These are phyloP conservation scores for Eucommia ulmoides DNA, from an alignment of 257 asterid genomes.

Conservation along the genomic window DNA sequence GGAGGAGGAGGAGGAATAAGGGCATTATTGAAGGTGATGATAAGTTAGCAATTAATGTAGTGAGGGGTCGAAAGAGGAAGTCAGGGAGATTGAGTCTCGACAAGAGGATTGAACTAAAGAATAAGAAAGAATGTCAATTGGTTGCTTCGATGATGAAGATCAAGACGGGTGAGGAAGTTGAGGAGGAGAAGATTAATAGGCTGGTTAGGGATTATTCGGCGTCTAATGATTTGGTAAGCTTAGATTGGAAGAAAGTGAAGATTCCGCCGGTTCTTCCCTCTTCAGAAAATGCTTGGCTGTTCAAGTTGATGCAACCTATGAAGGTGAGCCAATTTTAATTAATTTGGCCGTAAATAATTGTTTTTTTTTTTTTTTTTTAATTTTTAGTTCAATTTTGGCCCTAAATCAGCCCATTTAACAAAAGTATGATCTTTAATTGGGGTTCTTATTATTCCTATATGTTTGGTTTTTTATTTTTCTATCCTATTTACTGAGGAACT, in stretches of 20 bases:
- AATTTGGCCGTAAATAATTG: too few species aligned
- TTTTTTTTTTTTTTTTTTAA: too few species aligned
- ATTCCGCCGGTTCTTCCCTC: conserved; percentile 81
- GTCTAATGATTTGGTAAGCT: conserved; percentile 40
- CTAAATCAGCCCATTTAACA: too few species aligned
- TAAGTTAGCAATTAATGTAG: conserved; percentile 21
- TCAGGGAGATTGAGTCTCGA: conserved; percentile 58
- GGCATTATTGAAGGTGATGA: conserved; percentile 26
- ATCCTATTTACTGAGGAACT: too few species aligned
- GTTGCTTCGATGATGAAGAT: conserved; percentile 16
- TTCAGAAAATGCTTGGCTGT: conserved; percentile 68
- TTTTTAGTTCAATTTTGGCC: too few species aligned
- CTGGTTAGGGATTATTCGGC: conserved; percentile 66
- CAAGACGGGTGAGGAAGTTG: conserved; percentile 20
- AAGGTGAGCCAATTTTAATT: conserved; percentile 61
- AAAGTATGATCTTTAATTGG: too few species aligned
- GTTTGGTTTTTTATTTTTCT: too few species aligned
- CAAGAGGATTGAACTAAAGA: conserved; percentile 51
- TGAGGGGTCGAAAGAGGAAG: conserved; percentile 36
- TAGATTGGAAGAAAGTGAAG: conserved; percentile 84
- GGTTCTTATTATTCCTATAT: too few species aligned
- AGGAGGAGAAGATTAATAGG: conserved; percentile 39
- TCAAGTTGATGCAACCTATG: conserved; percentile 76
- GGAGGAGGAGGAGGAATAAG: conserved; percentile 35
- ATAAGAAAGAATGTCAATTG: conserved; percentile 30